A percentile compares a stretch with the other conserved stretches of the same genome.
These are phyloP conservation scores for Fomitopsis betulina DNA, from an alignment of 1,284 basidiomycete species.

Conservation along the genomic window DNA sequence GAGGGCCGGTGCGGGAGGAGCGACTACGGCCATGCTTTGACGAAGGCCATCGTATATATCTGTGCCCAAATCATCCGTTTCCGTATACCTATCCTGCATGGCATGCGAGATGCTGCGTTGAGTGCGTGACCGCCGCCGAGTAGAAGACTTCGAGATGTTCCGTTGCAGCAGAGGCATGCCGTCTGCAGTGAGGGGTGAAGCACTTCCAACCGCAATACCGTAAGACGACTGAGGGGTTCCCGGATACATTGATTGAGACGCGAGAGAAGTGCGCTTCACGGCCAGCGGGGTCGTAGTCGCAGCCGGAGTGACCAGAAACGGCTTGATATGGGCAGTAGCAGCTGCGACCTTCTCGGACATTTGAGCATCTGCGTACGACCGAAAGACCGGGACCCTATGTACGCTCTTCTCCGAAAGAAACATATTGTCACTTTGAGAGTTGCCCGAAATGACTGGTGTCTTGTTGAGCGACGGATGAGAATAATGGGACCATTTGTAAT, in stretches of 20 bases:
- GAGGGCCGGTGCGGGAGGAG: constrained; percentile 18
- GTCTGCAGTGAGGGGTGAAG: constrained; percentile 40
- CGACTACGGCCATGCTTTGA: constrained; percentile 35
- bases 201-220: constrained; percentile 37
- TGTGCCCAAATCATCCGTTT: constrained; percentile 9
- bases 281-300: constrained; percentile 16
- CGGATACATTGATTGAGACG: constrained; percentile 52
- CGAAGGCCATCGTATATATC: constrained; percentile 49
- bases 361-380: neutral
- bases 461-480: constrained; percentile 21
- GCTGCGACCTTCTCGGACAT: constrained; percentile 9
- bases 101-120: constrained; percentile 25
- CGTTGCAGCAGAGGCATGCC: constrained; percentile 32
- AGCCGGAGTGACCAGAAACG: constrained; percentile 14
- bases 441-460: constrained; percentile 1
- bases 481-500: constrained; percentile 64
- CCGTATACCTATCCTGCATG: constrained; percentile 8
- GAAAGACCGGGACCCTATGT: neutral
- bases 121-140: constrained; percentile 18
- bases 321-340: constrained; percentile 8
- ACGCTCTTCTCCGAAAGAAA: neutral
- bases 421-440: neutral
- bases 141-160: constrained; percentile 18
- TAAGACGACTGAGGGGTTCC: constrained; percentile 34
- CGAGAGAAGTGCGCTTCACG: constrained; percentile 39